Base-by-base conservation (phyloP, 2,329 filamentous ascomycete species). In the Fusarium brevicatenulatum region DNA sequence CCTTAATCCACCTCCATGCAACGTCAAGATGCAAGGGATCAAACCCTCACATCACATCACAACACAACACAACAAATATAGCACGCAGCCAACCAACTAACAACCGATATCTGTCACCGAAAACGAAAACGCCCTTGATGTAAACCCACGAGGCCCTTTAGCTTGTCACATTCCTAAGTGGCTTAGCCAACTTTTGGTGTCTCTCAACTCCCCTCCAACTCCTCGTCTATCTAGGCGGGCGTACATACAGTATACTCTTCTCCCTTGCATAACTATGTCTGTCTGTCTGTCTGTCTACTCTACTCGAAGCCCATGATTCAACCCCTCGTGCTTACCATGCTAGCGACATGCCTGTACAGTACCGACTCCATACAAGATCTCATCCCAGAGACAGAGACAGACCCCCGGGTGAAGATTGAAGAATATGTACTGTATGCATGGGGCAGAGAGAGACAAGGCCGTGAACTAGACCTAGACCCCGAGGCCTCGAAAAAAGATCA, bases 21-120 rank as follows among this genome's bases (percentile, higher is more conserved):
- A 55, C 68, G 57, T 68, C 43, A 32, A 49, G 59, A 68, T 66
- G 53, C 68, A 68, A 59, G 68, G 57, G 57, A 53, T 53, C 34
- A 53, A 36, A 28, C 49, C 32, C 32, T 52, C 49, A 25, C 47
- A 34, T 23, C 47, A n/a, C 25, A 32, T 13, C 47, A 9, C 28
- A 36, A 16, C 49, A 15, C 25, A 32, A 19, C 47, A 9, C 28
- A 36, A 16, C 49, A 15, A 18, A 25, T 23, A 21, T 6, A 23
- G 52, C 16, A 50, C 11, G 23, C 52, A 59, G 32, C 42, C 28
- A 57, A 47, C 23, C 21, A 19, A 42, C 60, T 39, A 34, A 66
- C 9, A 47, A 58, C 36, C 43, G 19, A 42, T 28, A 42, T 50
- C 59, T 28, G n/a, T 56, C 34, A 54, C 46, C 39, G 58, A 46